These are phyloP conservation scores for Aspergillus jensenii DNA, from an alignment of 2,329 filamentous ascomycete genomes.

Conservation along the genomic window DNA sequence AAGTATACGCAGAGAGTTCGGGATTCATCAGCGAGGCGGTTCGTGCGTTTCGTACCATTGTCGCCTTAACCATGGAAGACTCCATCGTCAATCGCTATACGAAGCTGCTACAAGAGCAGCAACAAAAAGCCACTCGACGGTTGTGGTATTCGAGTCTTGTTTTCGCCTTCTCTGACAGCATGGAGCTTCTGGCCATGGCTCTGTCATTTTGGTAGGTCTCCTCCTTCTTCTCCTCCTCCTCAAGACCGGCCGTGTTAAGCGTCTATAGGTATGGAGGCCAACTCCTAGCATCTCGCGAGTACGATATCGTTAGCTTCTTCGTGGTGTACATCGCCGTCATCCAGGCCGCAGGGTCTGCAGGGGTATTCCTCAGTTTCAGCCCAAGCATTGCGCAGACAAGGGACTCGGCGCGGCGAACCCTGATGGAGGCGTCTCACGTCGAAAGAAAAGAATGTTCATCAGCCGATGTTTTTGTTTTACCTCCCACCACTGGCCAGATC, in stretches of 20 bases:
- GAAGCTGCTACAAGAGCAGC: constrained; percentile 57
- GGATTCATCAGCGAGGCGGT: constrained; percentile 74
- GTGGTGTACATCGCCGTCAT: constrained; percentile 66
- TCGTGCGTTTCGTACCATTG: constrained; percentile 69
- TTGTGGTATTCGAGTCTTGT: constrained; percentile 62
- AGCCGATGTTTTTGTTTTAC: too few relatives aligned
- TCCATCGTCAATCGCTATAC: constrained; percentile 63
- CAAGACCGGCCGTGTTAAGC: background rate
- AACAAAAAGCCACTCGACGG: constrained; percentile 58
- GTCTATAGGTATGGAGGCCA: constrained; percentile 60
- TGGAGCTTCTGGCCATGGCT: constrained; percentile 56
- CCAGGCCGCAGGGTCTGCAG: constrained; percentile 66
- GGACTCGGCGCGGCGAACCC: constrained; percentile 38
- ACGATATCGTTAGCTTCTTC: constrained; percentile 50
- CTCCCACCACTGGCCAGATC: too few relatives aligned
- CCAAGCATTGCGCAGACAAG: constrained; percentile 9
- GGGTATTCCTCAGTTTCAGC: constrained; percentile 58
- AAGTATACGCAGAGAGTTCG: constrained; percentile 68
- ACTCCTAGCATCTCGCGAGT: constrained; percentile 56
- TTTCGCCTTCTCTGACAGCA: constrained; percentile 56
- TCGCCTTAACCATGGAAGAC: constrained; percentile 68
- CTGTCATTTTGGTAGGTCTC: constrained; percentile 55
- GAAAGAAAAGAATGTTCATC: too few relatives aligned
- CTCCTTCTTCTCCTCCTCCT: background rate
- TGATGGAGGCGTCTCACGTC: constrained; percentile 9